Conservation (phyloP, 768 basidiomycete species). For the Kwoniella heveanensis region DNA sequence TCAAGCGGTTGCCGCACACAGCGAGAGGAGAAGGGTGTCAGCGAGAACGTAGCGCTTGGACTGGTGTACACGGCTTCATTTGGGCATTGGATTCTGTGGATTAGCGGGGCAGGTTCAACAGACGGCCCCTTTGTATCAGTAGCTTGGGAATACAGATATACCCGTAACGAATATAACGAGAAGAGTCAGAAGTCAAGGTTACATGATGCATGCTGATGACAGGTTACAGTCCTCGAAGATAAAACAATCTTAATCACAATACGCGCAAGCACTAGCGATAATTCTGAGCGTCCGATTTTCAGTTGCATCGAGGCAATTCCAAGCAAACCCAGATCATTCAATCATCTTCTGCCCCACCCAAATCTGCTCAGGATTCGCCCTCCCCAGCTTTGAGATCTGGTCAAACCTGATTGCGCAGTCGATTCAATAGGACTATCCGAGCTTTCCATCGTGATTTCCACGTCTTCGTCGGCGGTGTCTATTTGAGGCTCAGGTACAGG, state of each 20-base stretch:
- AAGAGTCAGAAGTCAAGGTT: no score
- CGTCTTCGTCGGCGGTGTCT: constrained; percentile 58
- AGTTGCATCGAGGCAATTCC: no score
- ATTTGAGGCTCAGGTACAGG: constrained; percentile 5
- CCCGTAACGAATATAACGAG: background rate
- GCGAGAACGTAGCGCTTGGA: constrained; percentile 11
- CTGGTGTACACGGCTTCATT: no score
- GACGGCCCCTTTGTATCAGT: background rate
- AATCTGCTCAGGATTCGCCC: constrained; percentile 13
- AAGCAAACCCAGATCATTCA: background rate
- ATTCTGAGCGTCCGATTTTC: no score
- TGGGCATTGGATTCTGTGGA: background rate
- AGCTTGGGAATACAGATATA: background rate
- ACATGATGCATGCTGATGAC: background rate
- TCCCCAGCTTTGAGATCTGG: constrained; percentile 3
- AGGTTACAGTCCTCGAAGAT: background rate
- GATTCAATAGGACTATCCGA: background rate
- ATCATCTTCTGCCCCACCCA: constrained; percentile 11
- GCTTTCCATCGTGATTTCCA: constrained; percentile 69
- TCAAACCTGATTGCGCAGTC: background rate
- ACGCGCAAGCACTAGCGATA: no score
- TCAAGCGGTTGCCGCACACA: constrained; percentile 18
- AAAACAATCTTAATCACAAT: no score
- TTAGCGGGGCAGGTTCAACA: no score
- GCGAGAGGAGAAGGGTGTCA: constrained; percentile 35